Evolutionary conservation across 2,329 filamentous ascomycete species (phyloP).

Genomic region (Alternaria arborescens): DNA sequence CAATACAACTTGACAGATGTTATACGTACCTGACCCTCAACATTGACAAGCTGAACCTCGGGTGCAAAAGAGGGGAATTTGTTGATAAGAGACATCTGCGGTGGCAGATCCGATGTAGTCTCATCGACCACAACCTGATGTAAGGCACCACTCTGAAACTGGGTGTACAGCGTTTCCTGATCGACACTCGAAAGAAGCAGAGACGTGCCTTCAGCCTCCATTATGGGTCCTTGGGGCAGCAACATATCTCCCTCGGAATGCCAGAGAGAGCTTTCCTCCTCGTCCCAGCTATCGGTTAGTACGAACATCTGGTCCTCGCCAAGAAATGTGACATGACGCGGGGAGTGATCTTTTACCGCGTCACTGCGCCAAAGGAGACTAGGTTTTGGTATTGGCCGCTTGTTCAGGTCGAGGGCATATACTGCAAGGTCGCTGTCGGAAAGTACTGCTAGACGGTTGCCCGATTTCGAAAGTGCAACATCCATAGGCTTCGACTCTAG

Average conservation of each 20-base stretch:
- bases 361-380: conserved; percentile 53
- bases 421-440: conserved; percentile 72
- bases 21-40: conserved; percentile 38
- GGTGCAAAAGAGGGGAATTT: conserved; percentile 40
- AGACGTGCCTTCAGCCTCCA: conserved; percentile 34
- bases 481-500: conserved; percentile 73
- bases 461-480: conserved; percentile 68
- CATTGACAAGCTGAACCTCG: conserved; percentile 31
- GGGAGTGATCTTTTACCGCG: conserved; percentile 23
- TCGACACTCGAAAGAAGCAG: conserved; percentile 36
- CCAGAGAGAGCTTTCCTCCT: conserved; percentile 43
- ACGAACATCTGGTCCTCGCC: conserved; percentile 50
- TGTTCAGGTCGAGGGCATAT: conserved; percentile 72
- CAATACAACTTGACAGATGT: conserved; percentile 7
- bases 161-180: conserved; percentile 29
- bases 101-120: conserved; percentile 18
- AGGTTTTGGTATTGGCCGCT: conserved; percentile 58
- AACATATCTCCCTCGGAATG: conserved; percentile 30
- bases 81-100: conserved; percentile 26
- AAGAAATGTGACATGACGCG: conserved; percentile 60
- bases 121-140: conserved; percentile 25
- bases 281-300: conserved; percentile 45
- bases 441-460: conserved; percentile 70
- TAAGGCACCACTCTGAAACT: conserved; percentile 36
- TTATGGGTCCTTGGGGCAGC: conserved; percentile 31